Evolutionary conservation across 1,139 yeast species (phyloP).

Genomic region (Casaregolazyma suthepensis): DNA sequence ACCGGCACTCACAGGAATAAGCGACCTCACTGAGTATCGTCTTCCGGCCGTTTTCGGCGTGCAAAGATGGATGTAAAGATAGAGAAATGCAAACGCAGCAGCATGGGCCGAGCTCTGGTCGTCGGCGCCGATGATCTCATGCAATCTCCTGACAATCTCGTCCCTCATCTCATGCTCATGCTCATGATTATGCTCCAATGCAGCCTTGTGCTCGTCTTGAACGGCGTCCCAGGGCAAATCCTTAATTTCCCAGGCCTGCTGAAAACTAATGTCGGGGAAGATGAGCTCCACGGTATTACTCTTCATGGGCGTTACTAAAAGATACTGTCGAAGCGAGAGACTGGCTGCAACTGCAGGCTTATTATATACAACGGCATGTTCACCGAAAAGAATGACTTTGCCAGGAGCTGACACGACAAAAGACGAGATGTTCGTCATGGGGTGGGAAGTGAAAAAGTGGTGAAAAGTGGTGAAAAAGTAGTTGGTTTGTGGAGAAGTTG

Average conservation of each 20-base stretch:
- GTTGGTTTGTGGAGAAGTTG: neutral
- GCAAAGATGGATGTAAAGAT: conserved; percentile 62
- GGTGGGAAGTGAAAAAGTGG: neutral
- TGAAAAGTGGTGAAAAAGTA: neutral
- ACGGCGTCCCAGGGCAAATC: conserved; percentile 47
- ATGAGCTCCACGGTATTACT: conserved; percentile 49
- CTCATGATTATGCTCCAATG: neutral
- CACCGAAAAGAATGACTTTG: conserved; percentile 92
- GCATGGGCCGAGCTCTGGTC: conserved; percentile 55
- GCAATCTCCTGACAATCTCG: conserved; percentile 47
- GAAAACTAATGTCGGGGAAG: conserved; percentile 75
- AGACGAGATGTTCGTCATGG: conserved; percentile 1
- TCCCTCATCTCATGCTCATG: conserved; percentile 45
- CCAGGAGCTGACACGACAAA: conserved; percentile 93
- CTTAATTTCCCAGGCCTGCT: conserved; percentile 52
- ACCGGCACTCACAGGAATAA: conserved; percentile 95
- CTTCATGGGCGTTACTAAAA: conserved; percentile 43
- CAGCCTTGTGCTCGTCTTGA: conserved; percentile 15
- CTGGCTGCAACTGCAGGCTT: conserved; percentile 94
- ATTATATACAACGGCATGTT: conserved; percentile 91
- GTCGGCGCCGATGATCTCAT: conserved; percentile 19
- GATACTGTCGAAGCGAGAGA: conserved; percentile 70
- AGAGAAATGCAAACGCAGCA: conserved; percentile 84
- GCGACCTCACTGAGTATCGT: conserved; percentile 65
- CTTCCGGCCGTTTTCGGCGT: conserved; percentile 42